These are phyloP conservation scores for Nannizziopsis arthrosporioides DNA, from an alignment of 2,329 filamentous ascomycete species.

Conservation along the genomic window DNA sequence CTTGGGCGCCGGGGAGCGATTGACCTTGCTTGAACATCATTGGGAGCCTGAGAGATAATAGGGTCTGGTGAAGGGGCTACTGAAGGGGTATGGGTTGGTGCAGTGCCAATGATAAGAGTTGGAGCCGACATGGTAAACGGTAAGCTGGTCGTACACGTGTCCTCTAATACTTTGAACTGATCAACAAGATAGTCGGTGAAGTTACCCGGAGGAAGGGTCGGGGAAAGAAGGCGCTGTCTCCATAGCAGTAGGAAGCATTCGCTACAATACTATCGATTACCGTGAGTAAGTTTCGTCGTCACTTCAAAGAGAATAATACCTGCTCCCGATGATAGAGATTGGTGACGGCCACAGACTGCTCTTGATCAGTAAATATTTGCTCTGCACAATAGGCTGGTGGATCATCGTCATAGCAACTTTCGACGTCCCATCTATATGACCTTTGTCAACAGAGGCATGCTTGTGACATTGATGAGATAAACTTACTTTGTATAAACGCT, in stretches of 20 bases:
- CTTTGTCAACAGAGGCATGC: constrained; percentile 5
- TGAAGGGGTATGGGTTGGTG: not conserved
- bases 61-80: not conserved
- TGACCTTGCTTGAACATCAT: not conserved
- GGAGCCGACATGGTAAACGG: constrained; percentile 10
- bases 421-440: constrained; percentile 9
- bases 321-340: constrained; percentile 14
- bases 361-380: not conserved
- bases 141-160: constrained; percentile 11
- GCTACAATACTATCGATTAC: constrained; percentile 14
- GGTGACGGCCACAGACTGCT: constrained; percentile 12
- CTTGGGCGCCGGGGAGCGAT: not conserved
- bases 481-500: constrained; percentile 10
- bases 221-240: constrained; percentile 15
- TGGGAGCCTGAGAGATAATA: not conserved
- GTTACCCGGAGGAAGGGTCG: constrained; percentile 13
- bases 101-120: constrained; percentile 9
- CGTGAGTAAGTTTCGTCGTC: not conserved
- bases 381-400: constrained; percentile 11
- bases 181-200: constrained; percentile 15
- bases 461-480: not conserved
- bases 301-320: constrained; percentile 5
- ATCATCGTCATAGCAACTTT: constrained; percentile 12
- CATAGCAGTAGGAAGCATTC: constrained; percentile 17
- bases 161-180: constrained; percentile 14